Evolutionary conservation across 768 basidiomycete genomes (phyloP), one percentile per base, ranked within the genome.

Genomic region (Neoboletus subvelutipes): DNA sequence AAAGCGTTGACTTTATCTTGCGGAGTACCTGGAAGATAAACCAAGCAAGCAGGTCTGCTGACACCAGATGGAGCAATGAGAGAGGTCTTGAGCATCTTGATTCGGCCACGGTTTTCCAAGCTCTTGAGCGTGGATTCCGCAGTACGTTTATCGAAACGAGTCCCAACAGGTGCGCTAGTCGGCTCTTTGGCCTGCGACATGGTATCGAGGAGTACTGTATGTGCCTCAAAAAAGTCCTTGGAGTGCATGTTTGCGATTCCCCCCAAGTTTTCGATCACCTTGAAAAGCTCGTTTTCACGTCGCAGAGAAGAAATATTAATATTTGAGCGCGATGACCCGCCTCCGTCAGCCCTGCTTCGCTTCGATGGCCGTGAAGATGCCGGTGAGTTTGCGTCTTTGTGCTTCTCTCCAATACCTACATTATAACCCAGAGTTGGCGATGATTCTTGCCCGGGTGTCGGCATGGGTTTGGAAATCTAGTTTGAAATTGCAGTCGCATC

Each of bases 281-380:
- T 83, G 53, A 85, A 67, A 47, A 94, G 69, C 69, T 94, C 92
- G 58, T 88, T 90, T 74, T 94, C 90, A 22, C 92, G 83, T 4
- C 90, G 83, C 41, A 91, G 75, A 55, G 87, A 80, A 17, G 92
- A 90, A 26, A 94, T 82, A 61, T 93, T 94, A 47, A 83, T 76
- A 59, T 79, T 81, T 29, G 73, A 57, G 31, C 72, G 68, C 8
- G 51, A 54, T 37, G 57, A 63, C 17, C 50, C 55, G 11, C 57
- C 31, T n/a, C 50, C 53, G 18, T 50, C 52, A 8, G 58, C 54
- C 33, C 71, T 60, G 29, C 49, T 60, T 42, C 64, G 62, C 40
- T 73, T 69, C 28, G 65, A 64, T 13, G 63, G 45, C 34, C 69
- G 61, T 20, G 60, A 49, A 22, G 57, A 51, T 11, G 37, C 40